These are phyloP conservation scores for Russula lepida DNA, from an alignment of 768 basidiomycete species.

Conservation along the genomic window DNA sequence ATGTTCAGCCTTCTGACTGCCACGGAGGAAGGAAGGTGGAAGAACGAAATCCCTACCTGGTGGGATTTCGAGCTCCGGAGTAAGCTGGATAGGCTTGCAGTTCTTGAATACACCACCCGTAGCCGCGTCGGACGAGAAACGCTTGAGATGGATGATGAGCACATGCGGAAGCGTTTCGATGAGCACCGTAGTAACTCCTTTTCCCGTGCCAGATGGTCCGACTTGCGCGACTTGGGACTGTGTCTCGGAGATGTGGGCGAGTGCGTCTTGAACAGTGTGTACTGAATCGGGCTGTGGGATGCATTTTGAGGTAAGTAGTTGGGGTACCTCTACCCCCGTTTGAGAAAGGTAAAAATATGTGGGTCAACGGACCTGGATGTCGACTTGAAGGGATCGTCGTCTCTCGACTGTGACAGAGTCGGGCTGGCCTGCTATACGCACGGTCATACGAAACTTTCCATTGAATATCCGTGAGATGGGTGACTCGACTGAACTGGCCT, in stretches of 20 bases:
- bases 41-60: slow-evolving; percentile 38
- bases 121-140: slow-evolving; percentile 77
- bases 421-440: slow-evolving; percentile 70
- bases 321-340: fast-evolving
- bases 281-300: slow-evolving; percentile 57
- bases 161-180: slow-evolving; percentile 80
- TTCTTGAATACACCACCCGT: slow-evolving; percentile 78
- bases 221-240: slow-evolving; percentile 75
- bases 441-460: slow-evolving; percentile 79
- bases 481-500: slow-evolving; percentile 76
- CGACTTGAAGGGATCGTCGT: slow-evolving; percentile 80
- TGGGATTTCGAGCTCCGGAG: slow-evolving; percentile 68
- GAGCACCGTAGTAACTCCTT: slow-evolving; percentile 52
- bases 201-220: slow-evolving; percentile 40
- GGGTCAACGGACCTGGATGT: slow-evolving; percentile 59
- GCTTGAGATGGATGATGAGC: slow-evolving; percentile 81
- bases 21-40: background rate
- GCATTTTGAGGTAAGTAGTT: background rate
- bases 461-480: slow-evolving; percentile 90
- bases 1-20: background rate
- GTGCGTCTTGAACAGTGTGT: slow-evolving; percentile 72
- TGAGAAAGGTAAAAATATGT: background rate
- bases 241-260: slow-evolving; percentile 66
- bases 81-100: slow-evolving; percentile 71
- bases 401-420: slow-evolving; percentile 88